A percentile compares a stretch with the other conserved stretches of the same genome.
Conservation (phyloP, 2,329 filamentous ascomycete genomes). For the Pyricularia sp. region DNA sequence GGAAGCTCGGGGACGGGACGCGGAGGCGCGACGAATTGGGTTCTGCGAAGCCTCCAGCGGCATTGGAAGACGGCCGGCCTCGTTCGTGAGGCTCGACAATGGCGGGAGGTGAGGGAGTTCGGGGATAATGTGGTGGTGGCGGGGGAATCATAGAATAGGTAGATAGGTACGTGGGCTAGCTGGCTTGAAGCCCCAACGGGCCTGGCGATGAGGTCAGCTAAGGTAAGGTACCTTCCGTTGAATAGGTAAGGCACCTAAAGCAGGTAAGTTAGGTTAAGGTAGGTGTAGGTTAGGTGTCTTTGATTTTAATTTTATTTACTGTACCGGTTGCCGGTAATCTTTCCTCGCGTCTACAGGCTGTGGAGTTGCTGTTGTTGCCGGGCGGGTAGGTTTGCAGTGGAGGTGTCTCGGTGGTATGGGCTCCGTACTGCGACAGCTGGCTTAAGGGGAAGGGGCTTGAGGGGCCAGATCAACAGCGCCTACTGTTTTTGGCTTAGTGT, state of each 20-base stretch:
- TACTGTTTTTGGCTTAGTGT: background rate
- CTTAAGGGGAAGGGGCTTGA: background rate
- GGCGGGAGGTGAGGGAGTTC: conserved; percentile 56
- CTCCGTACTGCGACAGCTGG: background rate
- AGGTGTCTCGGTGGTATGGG: background rate
- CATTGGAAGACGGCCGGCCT: background rate
- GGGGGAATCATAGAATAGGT: conserved; percentile 2
- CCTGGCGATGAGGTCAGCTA: background rate
- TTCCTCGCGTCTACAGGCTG: background rate
- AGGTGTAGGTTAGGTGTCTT: background rate
- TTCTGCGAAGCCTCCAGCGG: conserved; percentile 13
- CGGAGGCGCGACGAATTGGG: conserved; percentile 9
- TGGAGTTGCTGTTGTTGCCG: background rate
- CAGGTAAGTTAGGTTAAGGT: background rate
- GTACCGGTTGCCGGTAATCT: background rate
- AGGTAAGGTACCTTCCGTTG: background rate
- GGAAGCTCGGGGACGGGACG: conserved; percentile 14
- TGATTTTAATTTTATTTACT: background rate
- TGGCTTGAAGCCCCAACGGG: background rate
- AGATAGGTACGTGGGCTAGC: background rate
- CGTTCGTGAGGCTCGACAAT: conserved; percentile 31
- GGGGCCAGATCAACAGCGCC: background rate
- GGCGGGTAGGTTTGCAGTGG: background rate
- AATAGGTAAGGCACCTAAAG: background rate
- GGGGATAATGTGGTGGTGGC: conserved; percentile 44